These are phyloP conservation scores for Arabidopsis hybrid DNA, from an alignment of 441 rosid genomes.

Conservation along the genomic window DNA sequence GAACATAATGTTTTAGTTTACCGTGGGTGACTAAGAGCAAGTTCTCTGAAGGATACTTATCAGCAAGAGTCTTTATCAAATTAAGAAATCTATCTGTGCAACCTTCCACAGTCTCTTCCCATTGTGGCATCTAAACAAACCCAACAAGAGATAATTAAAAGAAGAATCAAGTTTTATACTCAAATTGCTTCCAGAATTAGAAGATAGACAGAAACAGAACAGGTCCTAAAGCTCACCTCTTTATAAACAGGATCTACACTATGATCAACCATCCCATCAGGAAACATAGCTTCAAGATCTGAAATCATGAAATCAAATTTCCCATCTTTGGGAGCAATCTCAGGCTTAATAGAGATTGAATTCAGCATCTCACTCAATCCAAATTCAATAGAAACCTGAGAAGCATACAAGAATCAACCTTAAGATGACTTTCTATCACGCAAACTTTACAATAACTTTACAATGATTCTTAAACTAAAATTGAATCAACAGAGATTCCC, in stretches of 20 bases:
- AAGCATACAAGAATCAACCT: conserved; percentile 2
- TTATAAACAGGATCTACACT: conserved; percentile 51
- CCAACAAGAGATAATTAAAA: background rate
- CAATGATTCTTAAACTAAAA: too few species aligned
- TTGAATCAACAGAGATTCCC: background rate
- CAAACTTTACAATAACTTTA: too few species aligned
- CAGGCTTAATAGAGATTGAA: conserved; percentile 51
- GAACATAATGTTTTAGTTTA: conserved; percentile 33
- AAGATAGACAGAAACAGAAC: background rate
- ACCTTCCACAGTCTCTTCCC: conserved; percentile 68
- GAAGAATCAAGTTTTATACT: background rate
- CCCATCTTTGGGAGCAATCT: conserved; percentile 66
- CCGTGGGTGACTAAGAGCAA: conserved; percentile 94
- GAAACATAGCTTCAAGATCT: conserved; percentile 72
- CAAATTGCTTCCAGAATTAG: conserved; percentile 2
- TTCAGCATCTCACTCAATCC: conserved; percentile 87
- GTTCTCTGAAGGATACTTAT: conserved; percentile 84
- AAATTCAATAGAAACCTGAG: conserved; percentile 79
- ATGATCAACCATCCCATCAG: conserved; percentile 71
- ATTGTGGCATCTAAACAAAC: conserved; percentile 68
- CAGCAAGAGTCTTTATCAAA: conserved; percentile 65
- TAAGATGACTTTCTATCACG: too few species aligned
- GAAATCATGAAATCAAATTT: conserved; percentile 59
- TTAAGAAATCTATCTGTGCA: conserved; percentile 63
- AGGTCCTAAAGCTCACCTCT: conserved; percentile 51